These are phyloP conservation scores for Colletotrichum liriopes DNA, from an alignment of 2,329 filamentous ascomycete genomes.

Conservation along the genomic window DNA sequence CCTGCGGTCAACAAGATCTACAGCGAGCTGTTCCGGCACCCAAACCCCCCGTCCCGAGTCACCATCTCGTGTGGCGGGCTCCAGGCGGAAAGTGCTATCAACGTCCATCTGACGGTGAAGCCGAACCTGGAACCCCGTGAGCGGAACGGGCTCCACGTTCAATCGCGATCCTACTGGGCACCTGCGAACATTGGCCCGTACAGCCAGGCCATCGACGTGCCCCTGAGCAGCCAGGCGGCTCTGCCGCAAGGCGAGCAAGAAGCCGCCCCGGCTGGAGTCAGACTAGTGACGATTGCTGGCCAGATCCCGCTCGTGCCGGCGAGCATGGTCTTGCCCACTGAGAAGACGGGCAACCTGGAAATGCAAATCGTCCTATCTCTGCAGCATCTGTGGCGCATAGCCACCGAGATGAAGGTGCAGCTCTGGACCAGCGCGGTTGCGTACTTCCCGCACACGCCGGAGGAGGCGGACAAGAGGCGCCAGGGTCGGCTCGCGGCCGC, in stretches of 20 bases:
- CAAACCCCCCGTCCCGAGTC: constrained; percentile 88
- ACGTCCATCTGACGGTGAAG: constrained; percentile 70
- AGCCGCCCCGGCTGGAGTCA: constrained; percentile 45
- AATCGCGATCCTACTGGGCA: constrained; percentile 96
- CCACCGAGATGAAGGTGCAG: constrained; percentile 77
- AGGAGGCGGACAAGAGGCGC: constrained; percentile 48
- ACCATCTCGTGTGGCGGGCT: constrained; percentile 83
- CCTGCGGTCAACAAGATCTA: constrained; percentile 82
- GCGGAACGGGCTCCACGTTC: constrained; percentile 84
- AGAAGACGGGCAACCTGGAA: constrained; percentile 58
- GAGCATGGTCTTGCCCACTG: constrained; percentile 76
- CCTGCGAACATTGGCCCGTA: constrained; percentile 98
- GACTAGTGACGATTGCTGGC: constrained; percentile 80
- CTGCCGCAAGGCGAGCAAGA: neutral
- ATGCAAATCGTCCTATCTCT: constrained; percentile 80
- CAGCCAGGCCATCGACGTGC: constrained; percentile 84
- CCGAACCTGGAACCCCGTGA: constrained; percentile 46
- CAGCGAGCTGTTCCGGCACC: constrained; percentile 78
- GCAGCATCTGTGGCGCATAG: constrained; percentile 93
- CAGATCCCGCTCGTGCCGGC: constrained; percentile 91
- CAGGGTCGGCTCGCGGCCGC: constrained; percentile 60
- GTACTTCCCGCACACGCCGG: constrained; percentile 71
- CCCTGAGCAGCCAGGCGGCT: constrained; percentile 44
- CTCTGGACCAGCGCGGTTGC: constrained; percentile 85
- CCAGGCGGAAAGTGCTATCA: constrained; percentile 75